Conservation (phyloP, 2,329 filamentous ascomycete genomes). For the Fusarium domesticum region DNA sequence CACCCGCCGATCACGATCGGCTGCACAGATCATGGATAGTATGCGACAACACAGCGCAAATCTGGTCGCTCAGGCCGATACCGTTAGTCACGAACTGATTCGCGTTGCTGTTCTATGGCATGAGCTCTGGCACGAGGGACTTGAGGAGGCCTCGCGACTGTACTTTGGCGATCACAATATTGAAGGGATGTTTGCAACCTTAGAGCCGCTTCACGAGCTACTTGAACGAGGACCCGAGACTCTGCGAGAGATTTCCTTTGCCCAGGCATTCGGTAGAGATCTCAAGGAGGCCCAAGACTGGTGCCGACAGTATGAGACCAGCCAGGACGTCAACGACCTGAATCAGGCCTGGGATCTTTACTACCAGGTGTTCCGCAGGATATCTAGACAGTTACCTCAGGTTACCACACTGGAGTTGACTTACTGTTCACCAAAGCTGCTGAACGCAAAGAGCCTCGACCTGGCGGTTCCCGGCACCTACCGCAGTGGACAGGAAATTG, state of each 20-base stretch:
- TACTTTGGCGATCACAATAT: slow-evolving; percentile 99
- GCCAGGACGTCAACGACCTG: slow-evolving; percentile 87
- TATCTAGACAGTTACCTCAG: slow-evolving; percentile 88
- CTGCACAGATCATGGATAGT: slow-evolving; percentile 92
- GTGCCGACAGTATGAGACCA: slow-evolving; percentile 87
- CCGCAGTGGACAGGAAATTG: slow-evolving; percentile 70
- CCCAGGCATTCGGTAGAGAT: slow-evolving; percentile 94
- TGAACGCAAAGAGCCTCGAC: slow-evolving; percentile 80
- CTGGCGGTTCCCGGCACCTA: slow-evolving; percentile 96
- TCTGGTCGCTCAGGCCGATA: slow-evolving; percentile 90
- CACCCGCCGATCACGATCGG: slow-evolving; percentile 78
- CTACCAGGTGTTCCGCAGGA: slow-evolving; percentile 96
- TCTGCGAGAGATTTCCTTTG: slow-evolving; percentile 91
- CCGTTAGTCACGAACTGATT: slow-evolving; percentile 95
- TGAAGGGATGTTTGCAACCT: slow-evolving; percentile 90
- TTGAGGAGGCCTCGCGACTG: slow-evolving; percentile 92
- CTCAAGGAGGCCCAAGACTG: slow-evolving; percentile 93
- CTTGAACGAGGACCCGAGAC: slow-evolving; percentile 91
- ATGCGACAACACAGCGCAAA: slow-evolving; percentile 93
- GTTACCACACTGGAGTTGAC: slow-evolving; percentile 90
- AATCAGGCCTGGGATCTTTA: slow-evolving; percentile 99
- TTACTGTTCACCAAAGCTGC: slow-evolving; percentile 93
- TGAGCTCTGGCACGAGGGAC: slow-evolving; percentile 96
- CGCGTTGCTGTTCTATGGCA: slow-evolving; percentile 97
- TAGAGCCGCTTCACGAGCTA: slow-evolving; percentile 87